Conservation (phyloP, 495 filamentous ascomycete genomes). For the Tuber microsphaerosporum region DNA sequence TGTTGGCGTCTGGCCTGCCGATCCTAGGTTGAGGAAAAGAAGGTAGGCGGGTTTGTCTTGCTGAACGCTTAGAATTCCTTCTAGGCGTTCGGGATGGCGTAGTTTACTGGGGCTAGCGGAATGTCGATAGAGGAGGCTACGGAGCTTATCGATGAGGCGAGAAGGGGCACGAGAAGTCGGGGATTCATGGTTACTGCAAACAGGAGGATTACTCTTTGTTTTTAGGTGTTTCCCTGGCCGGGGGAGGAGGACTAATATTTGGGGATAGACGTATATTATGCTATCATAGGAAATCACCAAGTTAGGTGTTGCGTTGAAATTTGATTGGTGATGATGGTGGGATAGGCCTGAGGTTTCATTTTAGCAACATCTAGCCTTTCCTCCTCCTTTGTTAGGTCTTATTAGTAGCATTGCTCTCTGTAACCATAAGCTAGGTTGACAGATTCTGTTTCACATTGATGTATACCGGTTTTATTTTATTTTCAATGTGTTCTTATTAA, state of each 20-base stretch:
- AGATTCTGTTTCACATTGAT: neutral
- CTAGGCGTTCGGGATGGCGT: slow-evolving; percentile 20
- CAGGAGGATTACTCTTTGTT: neutral
- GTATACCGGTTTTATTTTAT: neutral
- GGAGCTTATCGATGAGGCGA: neutral
- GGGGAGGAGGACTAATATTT: neutral
- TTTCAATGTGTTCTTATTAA: neutral
- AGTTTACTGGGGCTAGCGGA: slow-evolving; percentile 11
- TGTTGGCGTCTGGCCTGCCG: neutral
- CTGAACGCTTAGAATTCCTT: slow-evolving; percentile 32
- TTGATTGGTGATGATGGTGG: neutral
- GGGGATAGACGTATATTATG: neutral
- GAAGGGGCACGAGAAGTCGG: neutral
- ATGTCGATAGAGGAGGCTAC: slow-evolving; percentile 43
- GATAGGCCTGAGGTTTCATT: neutral
- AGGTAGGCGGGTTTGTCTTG: slow-evolving; percentile 25
- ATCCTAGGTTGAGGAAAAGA: slow-evolving; percentile 30
- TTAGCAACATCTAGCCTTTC: neutral
- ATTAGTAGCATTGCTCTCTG: neutral
- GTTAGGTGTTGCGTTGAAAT: neutral
- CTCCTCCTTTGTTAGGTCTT: neutral
- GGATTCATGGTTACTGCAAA: slow-evolving; percentile 25
- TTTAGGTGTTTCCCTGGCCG: neutral
- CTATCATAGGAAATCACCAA: neutral
- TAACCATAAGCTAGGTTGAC: neutral